Conservation (phyloP, 2,329 filamentous ascomycete genomes). For the Colletotrichum simmondsii region DNA sequence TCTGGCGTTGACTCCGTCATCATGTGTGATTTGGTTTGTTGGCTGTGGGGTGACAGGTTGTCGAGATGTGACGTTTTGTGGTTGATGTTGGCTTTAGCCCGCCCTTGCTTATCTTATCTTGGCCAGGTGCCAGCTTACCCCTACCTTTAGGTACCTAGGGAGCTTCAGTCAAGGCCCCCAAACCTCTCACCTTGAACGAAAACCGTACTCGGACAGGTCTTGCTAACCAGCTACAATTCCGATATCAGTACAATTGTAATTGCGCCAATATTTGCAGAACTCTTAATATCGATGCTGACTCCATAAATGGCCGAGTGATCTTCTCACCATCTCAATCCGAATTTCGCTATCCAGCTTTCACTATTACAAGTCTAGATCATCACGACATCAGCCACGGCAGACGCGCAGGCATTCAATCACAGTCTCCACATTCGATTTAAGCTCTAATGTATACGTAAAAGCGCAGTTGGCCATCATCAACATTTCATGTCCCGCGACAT, state of each 20-base stretch:
- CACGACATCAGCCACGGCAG: background rate
- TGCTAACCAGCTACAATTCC: background rate
- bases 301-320: background rate
- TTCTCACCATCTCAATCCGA: background rate
- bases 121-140: too few species aligned
- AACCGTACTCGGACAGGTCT: too few species aligned
- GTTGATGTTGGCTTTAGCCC: slow-evolving; percentile 14
- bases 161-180: background rate
- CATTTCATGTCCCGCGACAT: slow-evolving; percentile 8
- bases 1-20: slow-evolving; percentile 57
- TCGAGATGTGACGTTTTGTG: slow-evolving; percentile 29
- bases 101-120: slow-evolving; percentile 35
- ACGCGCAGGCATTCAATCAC: background rate
- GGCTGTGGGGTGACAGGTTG: slow-evolving; percentile 10
- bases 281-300: too few species aligned
- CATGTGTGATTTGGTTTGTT: slow-evolving; percentile 11
- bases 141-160: background rate
- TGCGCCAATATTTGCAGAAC: background rate
- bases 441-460: slow-evolving; percentile 34
- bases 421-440: slow-evolving; percentile 16
- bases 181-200: too few species aligned
- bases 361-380: background rate
- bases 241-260: too few species aligned
- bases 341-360: background rate
- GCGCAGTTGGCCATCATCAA: slow-evolving; percentile 30